Evolutionary conservation across 345 rosid species (phyloP).

Genomic region (Dovyalis caffra): DNA sequence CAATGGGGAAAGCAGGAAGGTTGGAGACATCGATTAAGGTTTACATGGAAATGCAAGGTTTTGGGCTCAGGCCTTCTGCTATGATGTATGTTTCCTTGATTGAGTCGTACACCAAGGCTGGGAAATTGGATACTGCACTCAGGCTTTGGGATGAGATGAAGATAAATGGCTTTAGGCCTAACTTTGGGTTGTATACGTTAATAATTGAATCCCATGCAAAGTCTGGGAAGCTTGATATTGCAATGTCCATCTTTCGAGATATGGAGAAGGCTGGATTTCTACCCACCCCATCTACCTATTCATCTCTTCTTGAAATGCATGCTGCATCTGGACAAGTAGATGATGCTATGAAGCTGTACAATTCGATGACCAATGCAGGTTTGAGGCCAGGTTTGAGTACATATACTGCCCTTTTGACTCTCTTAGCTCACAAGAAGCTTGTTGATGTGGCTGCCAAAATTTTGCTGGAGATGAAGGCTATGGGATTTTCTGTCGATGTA

Average conservation of each 20-base stretch:
- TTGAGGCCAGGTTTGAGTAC: slow-evolving; percentile 89
- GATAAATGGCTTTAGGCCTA: slow-evolving; percentile 77
- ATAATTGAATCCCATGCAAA: slow-evolving; percentile 92
- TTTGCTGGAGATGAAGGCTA: slow-evolving; percentile 90
- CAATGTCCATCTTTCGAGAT: slow-evolving; percentile 76
- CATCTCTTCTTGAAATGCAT: slow-evolving; percentile 92
- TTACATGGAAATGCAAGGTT: slow-evolving; percentile 81
- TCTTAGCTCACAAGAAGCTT: slow-evolving; percentile 83
- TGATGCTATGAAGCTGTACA: slow-evolving; percentile 87
- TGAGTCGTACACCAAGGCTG: slow-evolving; percentile 87
- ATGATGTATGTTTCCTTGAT: slow-evolving; percentile 80
- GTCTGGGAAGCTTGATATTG: slow-evolving; percentile 92
- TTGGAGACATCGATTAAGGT: slow-evolving; percentile 87
- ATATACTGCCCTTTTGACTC: slow-evolving; percentile 70
- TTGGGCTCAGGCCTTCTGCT: slow-evolving; percentile 77
- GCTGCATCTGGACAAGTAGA: slow-evolving; percentile 91
- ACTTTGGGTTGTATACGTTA: slow-evolving; percentile 79
- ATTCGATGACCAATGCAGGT: slow-evolving; percentile 92
- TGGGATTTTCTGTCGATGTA: slow-evolving; percentile 90
- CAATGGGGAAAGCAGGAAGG: slow-evolving; percentile 98
- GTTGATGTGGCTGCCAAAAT: slow-evolving; percentile 94
- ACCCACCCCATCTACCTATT: slow-evolving; percentile 90
- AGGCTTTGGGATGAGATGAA: slow-evolving; percentile 96
- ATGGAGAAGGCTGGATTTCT: slow-evolving; percentile 96
- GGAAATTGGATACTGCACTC: slow-evolving; percentile 80